Evolutionary conservation across 2,329 filamentous ascomycete genomes (phyloP), one percentile per base, ranked within the genome.

Genomic region (Cladosporium sp.): DNA sequence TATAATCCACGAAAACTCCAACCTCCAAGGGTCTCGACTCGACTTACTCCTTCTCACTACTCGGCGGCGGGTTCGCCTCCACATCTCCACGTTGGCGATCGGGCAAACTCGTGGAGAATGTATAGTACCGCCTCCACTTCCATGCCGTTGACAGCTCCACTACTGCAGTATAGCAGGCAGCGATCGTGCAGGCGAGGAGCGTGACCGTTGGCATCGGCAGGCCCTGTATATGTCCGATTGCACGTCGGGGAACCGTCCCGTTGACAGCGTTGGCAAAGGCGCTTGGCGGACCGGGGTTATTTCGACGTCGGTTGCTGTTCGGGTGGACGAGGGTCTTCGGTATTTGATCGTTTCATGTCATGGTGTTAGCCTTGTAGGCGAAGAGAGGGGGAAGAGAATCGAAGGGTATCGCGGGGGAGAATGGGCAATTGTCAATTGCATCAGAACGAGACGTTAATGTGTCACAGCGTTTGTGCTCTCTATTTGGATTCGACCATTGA

Each of bases 211-310:
- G 49, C 24, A 52, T 26, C 28, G 26, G 49, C 14, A 52, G 28
- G 49, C 7, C 15, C 1, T 26, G 21, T 26, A 7, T 28, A 7
- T 14, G 24, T 28, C 30, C 52, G 18, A 21, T 55, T 21, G 28
- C 26, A 18, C 55, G 55, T 58, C 55, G 34, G 55, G 55, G 55
- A 58, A 36, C 11, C 18, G 54, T 36, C 54, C 54, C 55, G 55
- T 36, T 21, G 55, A 58, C 34, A 58, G 32, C 55, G 24, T 58
- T 58, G 55, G 55, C 32, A 24, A 38, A 34, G 3, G 4, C 34
- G 55, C 55, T 58, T 58, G 55, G 55, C 55, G 55, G 55, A 26
- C 55, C 24, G 55, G 55, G 55, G 55, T 52, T 58, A 36, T 26
- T 38, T 41, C 55, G 32, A 58, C 55, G 34, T 58, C 55, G 55